Base-by-base conservation (phyloP, 768 basidiomycete species). In the Holtermanniella nyarrowii region DNA sequence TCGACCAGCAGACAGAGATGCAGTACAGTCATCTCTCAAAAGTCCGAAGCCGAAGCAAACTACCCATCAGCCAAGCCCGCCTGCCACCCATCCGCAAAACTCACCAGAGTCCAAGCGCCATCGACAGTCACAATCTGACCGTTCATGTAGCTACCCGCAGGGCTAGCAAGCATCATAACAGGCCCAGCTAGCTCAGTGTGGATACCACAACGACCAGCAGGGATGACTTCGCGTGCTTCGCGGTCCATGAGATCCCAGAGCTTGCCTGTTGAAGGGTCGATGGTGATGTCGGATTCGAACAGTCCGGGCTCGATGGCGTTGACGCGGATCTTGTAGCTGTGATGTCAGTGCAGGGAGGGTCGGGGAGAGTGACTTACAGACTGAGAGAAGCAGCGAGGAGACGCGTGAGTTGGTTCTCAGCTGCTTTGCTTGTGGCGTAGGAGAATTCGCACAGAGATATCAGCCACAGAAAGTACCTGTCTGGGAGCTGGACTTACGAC, bases 271-370 rank as follows among this genome's bases (percentile, higher is more conserved):
- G 46, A 5, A 5, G 26, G 31, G 31, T 37, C 18, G 46, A 20
- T 53, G 20, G 63, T 62, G 39, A 65, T 48, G 20, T 56, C 45
- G 7, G 60, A 57, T 16, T 45, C 52, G 57, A 62, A 62, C 3
- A 60, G 41, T 46, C 68, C 68, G 0, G 68, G 68, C 1, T 26
- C 25, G 46, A 69, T 47, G 18, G 53, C 50, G 56, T 69, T 69
- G 50, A 69, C 68, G 11, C 68, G 52, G 58, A 69, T 63, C 20
- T 63, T 63, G 54, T 60, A 26, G 55, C 65, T 21, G 58, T 54
- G 13, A 61, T 60, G 49, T 65, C 61, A 11, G 53, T 46, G 42
- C 58, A 59, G 57, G 42, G 1, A n/a, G n/a, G 21, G 41, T 45
- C 5, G 39, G 12, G 24, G 37, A 13, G 14, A 37, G 31, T 37